These are phyloP conservation scores for Lophiostoma macrostomum DNA, from an alignment of 495 filamentous ascomycete species.

Conservation along the genomic window DNA sequence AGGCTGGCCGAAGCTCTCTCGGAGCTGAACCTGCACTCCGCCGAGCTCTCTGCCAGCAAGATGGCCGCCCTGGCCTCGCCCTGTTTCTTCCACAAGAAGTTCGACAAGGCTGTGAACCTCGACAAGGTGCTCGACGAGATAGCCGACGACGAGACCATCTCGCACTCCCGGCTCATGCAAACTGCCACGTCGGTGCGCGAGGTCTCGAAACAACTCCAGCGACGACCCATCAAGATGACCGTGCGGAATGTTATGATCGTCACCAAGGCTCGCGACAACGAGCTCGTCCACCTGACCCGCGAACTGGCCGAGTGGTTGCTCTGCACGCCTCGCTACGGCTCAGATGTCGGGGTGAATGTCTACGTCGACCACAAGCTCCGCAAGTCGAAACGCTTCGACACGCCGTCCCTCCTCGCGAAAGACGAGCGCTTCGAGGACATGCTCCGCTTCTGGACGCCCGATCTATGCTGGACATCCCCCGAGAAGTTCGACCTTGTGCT, in stretches of 20 bases:
- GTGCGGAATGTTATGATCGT: slow-evolving; percentile 93
- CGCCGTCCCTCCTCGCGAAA: slow-evolving; percentile 65
- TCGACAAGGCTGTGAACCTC: slow-evolving; percentile 93
- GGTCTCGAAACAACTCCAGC: slow-evolving; percentile 88
- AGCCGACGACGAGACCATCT: slow-evolving; percentile 80
- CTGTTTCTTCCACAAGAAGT: slow-evolving; percentile 95
- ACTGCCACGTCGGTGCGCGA: slow-evolving; percentile 93
- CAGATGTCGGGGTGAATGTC: slow-evolving; percentile 77
- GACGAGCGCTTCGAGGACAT: slow-evolving; percentile 70
- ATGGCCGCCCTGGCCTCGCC: slow-evolving; percentile 72
- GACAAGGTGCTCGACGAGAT: slow-evolving; percentile 96
- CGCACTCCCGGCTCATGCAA: slow-evolving; percentile 87
- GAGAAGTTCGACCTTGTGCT: slow-evolving; percentile 91
- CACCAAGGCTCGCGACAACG: slow-evolving; percentile 92
- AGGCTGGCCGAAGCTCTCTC: slow-evolving; percentile 22
- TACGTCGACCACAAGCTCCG: slow-evolving; percentile 91
- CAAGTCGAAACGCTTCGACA: slow-evolving; percentile 81
- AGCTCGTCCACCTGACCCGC: slow-evolving; percentile 77
- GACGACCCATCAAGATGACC: slow-evolving; percentile 80
- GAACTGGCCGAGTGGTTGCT: slow-evolving; percentile 85
- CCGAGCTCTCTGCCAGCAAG: slow-evolving; percentile 46
- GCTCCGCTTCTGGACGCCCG: slow-evolving; percentile 90
- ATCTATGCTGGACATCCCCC: slow-evolving; percentile 83
- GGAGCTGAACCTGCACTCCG: slow-evolving; percentile 17
- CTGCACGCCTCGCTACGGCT: slow-evolving; percentile 76